Conservation (phyloP, 257 asterid species). For the Datura wrightii region DNA sequence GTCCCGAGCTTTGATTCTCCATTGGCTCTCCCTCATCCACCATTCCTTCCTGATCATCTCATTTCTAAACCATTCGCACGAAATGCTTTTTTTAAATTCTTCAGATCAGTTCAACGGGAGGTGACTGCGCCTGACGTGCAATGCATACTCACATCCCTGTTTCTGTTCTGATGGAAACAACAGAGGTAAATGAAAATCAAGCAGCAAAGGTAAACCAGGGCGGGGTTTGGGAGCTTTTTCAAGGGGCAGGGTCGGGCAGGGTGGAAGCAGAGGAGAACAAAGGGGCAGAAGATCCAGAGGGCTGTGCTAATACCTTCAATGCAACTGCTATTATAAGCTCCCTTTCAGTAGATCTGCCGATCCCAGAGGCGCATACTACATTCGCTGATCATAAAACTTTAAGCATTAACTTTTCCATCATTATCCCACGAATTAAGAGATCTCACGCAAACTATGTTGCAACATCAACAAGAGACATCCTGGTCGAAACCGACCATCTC, state of each 20-base stretch:
- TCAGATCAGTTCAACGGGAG: constrained; percentile 19
- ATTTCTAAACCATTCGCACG: background rate
- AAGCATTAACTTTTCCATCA: constrained; percentile 30
- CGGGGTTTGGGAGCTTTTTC: constrained; percentile 24
- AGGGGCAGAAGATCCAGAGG: constrained; percentile 21
- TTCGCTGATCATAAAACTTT: background rate
- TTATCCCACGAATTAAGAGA: constrained; percentile 25
- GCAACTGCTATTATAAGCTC: constrained; percentile 27
- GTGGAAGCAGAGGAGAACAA: constrained; percentile 14
- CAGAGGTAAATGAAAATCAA: constrained; percentile 30
- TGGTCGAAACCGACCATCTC: constrained; percentile 14
- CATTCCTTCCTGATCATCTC: background rate
- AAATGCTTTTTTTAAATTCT: constrained; percentile 12
- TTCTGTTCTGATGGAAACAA: constrained; percentile 33
- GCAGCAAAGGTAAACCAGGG: constrained; percentile 30
- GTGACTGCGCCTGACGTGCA: background rate
- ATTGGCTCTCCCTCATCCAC: background rate
- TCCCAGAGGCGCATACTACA: constrained; percentile 22
- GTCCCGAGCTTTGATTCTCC: constrained; percentile 10
- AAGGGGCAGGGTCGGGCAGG: constrained; percentile 18
- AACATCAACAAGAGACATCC: constrained; percentile 30
- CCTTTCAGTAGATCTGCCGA: constrained; percentile 22
- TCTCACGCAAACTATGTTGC: constrained; percentile 30
- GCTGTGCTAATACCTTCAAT: constrained; percentile 30
- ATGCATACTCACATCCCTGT: background rate